phyloP scores from a whole-genome alignment of 768 basidiomycete genomes.

The Boletus sp. region DNA sequence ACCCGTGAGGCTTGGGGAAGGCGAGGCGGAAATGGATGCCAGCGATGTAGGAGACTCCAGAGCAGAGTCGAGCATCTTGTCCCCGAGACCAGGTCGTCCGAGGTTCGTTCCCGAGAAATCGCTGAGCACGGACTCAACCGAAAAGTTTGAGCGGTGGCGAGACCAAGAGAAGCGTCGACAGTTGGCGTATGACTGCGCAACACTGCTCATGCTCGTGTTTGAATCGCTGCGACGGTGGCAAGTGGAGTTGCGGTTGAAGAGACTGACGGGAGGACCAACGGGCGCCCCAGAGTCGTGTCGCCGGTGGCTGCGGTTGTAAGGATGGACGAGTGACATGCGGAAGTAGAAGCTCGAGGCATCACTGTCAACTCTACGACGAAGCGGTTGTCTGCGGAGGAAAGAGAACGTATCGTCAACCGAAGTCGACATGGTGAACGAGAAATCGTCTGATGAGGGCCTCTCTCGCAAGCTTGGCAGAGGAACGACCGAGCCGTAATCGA shows the following conservation, averaged over 20 bases:
- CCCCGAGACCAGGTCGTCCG: slow-evolving; percentile 72
- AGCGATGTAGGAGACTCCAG: slow-evolving; percentile 54
- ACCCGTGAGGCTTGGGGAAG: slow-evolving; percentile 42
- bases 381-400: slow-evolving; percentile 44
- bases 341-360: slow-evolving; percentile 81
- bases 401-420: slow-evolving; percentile 73
- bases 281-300: slow-evolving; percentile 65
- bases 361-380: slow-evolving; percentile 61
- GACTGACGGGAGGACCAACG: slow-evolving; percentile 63
- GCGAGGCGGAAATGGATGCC: slow-evolving; percentile 64
- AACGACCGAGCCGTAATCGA: slow-evolving; percentile 53
- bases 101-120: slow-evolving; percentile 58
- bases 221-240: slow-evolving; percentile 59
- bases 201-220: slow-evolving; percentile 53
- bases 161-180: slow-evolving; percentile 61
- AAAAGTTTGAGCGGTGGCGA: slow-evolving; percentile 53
- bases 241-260: slow-evolving; percentile 66
- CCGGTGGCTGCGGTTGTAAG: slow-evolving; percentile 49
- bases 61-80: slow-evolving; percentile 81
- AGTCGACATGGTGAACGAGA: slow-evolving; percentile 52
- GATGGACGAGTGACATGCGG: slow-evolving; percentile 31
- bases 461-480: slow-evolving; percentile 47
- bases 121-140: slow-evolving; percentile 65
- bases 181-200: slow-evolving; percentile 54
- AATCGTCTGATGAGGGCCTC: slow-evolving; percentile 58